Percentiles rank a stretch among this genome's conserved stretches.
These are phyloP conservation scores for Cladophialophora chaetospira DNA, from an alignment of 2,329 filamentous ascomycete genomes.

Conservation along the genomic window DNA sequence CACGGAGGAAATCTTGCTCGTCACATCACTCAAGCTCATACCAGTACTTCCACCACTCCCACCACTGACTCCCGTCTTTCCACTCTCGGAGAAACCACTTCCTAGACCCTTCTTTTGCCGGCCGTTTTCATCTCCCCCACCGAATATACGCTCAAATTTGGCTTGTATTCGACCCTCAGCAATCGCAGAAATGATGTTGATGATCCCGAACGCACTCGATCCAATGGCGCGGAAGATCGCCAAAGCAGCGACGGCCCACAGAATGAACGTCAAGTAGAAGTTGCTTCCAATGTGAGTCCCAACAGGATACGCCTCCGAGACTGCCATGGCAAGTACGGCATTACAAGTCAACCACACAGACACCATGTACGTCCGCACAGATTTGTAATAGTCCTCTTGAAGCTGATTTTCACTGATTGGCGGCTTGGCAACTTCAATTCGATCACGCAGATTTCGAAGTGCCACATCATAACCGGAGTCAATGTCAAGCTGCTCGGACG, in stretches of 20 bases:
- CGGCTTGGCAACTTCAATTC: constrained; percentile 73
- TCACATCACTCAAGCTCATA: constrained; percentile 28
- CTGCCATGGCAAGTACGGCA: constrained; percentile 87
- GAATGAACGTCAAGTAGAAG: constrained; percentile 86
- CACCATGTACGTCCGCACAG: constrained; percentile 97
- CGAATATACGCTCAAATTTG: constrained; percentile 33
- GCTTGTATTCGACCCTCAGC: constrained; percentile 80
- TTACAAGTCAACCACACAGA: constrained; percentile 92
- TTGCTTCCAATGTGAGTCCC: constrained; percentile 71
- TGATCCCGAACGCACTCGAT: constrained; percentile 75
- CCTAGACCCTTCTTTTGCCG: constrained; percentile 24
- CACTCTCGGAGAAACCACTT: constrained; percentile 26
- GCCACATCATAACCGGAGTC: constrained; percentile 97
- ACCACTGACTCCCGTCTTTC: constrained; percentile 27
- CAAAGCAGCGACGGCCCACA: constrained; percentile 85
- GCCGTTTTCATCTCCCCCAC: constrained; percentile 31
- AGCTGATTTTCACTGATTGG: constrained; percentile 72
- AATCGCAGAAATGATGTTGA: constrained; percentile 80
- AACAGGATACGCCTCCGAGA: constrained; percentile 79
- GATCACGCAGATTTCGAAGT: constrained; percentile 89
- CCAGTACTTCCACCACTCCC: constrained; percentile 19
- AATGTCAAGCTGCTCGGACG: constrained; percentile 95
- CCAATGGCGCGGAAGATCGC: constrained; percentile 88
- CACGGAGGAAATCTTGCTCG: constrained; percentile 31
- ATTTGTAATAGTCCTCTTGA: constrained; percentile 98